These are phyloP conservation scores for Leptosphaerulina australis DNA, from an alignment of 2,329 filamentous ascomycete genomes.

Conservation along the genomic window DNA sequence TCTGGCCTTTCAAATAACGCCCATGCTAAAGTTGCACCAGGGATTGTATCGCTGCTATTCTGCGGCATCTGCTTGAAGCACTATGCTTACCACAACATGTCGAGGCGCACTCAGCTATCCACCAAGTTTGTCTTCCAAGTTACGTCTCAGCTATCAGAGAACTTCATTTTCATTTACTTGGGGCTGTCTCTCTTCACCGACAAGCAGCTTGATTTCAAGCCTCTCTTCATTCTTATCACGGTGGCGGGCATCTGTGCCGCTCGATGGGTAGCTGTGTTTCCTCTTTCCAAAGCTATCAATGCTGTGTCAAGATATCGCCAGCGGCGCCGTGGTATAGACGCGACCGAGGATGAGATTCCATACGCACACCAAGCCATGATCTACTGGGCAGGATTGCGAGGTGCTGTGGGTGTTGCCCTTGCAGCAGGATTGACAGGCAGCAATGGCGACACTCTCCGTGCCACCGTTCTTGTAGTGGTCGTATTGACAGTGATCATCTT, in stretches of 20 bases:
- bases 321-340: constrained; percentile 69
- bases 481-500: constrained; percentile 99
- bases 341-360: constrained; percentile 85
- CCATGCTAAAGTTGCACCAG: constrained; percentile 55
- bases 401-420: constrained; percentile 92
- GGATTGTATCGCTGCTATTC: constrained; percentile 95
- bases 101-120: constrained; percentile 91
- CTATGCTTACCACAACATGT: constrained; percentile 99
- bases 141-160: constrained; percentile 92
- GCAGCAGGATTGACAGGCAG: constrained; percentile 85
- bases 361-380: constrained; percentile 99
- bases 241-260: constrained; percentile 90
- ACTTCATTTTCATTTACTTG: constrained; percentile 99
- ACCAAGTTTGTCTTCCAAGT: constrained; percentile 98
- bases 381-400: constrained; percentile 97
- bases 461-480: constrained; percentile 96
- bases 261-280: constrained; percentile 93
- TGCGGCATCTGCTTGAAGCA: constrained; percentile 98
- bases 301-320: constrained; percentile 89
- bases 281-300: constrained; percentile 86
- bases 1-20: neutral
- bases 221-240: constrained; percentile 91
- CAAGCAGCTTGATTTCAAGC: constrained; percentile 84
- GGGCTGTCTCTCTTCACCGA: constrained; percentile 95
- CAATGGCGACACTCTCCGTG: constrained; percentile 81